phyloP scores from a whole-genome alignment of 805 yeast genomes.

The Starmerella bacillaris region DNA sequence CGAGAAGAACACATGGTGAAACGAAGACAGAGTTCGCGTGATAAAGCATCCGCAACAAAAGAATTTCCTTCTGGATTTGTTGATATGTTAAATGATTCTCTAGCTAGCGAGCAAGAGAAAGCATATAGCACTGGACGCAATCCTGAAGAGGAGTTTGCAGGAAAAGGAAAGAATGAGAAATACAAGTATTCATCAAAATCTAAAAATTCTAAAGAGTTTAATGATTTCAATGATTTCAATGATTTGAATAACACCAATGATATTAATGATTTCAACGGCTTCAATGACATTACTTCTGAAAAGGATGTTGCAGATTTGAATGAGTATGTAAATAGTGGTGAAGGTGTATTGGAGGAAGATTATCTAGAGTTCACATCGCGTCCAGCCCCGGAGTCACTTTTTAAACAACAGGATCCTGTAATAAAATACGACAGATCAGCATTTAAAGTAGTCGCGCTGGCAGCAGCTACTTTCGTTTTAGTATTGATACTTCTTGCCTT shows the following conservation, averaged over 20 bases:
- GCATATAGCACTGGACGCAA: not conserved
- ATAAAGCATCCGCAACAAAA: too few species aligned
- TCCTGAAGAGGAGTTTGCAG: too few species aligned
- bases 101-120: not conserved
- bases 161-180: too few species aligned
- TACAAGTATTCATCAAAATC: too few species aligned
- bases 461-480: not conserved
- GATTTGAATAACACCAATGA: too few species aligned
- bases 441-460: not conserved
- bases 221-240: too few species aligned
- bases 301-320: not conserved
- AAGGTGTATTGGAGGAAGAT: not conserved
- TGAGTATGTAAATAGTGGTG: not conserved
- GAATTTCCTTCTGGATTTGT: not conserved
- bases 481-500: not conserved
- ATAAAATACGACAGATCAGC: not conserved
- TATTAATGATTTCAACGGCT: not conserved
- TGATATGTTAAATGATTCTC: not conserved
- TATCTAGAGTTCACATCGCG: not conserved
- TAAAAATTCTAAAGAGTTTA: too few species aligned
- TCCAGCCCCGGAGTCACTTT: too few species aligned
- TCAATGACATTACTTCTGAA: not conserved
- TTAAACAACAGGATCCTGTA: not conserved
- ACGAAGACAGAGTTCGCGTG: too few species aligned
- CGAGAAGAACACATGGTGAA: too few species aligned